These are phyloP conservation scores for Euphorbia peplus DNA, from an alignment of 345 rosid genomes.

Conservation along the genomic window DNA sequence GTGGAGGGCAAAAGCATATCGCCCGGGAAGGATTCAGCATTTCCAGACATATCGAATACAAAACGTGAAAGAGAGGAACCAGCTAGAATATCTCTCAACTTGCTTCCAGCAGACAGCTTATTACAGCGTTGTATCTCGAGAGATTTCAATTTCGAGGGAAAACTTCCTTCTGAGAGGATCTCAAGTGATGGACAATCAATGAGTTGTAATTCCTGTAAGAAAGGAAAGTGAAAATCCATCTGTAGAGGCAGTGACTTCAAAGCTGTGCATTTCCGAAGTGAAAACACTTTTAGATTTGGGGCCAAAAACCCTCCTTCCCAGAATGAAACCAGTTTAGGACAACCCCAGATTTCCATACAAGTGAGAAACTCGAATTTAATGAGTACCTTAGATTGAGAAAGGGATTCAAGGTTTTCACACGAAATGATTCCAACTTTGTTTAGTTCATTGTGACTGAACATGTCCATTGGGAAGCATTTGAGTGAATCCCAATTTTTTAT, in stretches of 20 bases:
- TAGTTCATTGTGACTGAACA: background rate
- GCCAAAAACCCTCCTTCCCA: constrained; percentile 8
- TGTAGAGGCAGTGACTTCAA: constrained; percentile 11
- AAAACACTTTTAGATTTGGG: background rate
- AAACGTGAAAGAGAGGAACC: background rate
- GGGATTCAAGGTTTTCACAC: background rate
- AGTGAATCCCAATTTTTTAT: background rate
- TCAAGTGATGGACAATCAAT: constrained; percentile 10
- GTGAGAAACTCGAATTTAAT: background rate
- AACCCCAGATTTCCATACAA: background rate
- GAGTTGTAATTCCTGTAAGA: constrained; percentile 12
- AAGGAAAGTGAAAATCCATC: constrained; percentile 11
- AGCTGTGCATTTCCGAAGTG: background rate
- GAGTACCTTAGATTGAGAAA: background rate
- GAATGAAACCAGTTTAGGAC: background rate
- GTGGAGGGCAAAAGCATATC: constrained; percentile 10
- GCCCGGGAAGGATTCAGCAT: constrained; percentile 4
- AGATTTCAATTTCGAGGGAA: background rate
- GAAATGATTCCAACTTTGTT: background rate
- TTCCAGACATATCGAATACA: background rate
- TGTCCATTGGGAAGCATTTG: constrained; percentile 7
- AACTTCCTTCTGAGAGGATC: constrained; percentile 1
- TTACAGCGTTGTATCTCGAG: background rate
- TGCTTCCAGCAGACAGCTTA: background rate
- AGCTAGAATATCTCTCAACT: background rate